Percentiles rank a stretch among this genome's conserved stretches.
Evolutionary conservation across 2,329 filamentous ascomycete species (phyloP).

Genomic region (Colletotrichum somersetense): DNA sequence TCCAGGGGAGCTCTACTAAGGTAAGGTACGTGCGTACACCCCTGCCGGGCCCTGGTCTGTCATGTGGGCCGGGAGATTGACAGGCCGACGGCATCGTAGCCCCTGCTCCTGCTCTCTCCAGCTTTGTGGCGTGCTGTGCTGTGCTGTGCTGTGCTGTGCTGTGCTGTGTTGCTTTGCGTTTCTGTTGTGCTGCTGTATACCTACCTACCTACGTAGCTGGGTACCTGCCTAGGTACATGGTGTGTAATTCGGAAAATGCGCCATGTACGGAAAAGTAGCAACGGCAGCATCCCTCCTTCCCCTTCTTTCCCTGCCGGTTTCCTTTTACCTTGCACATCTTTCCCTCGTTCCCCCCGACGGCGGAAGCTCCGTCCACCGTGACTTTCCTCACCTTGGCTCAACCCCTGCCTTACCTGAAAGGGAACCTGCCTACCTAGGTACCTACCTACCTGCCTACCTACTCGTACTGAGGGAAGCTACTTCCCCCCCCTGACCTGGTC

Average conservation of each 20-base stretch:
- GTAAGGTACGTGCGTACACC: constrained; percentile 31
- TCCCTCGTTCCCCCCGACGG: neutral
- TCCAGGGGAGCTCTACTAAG: constrained; percentile 15
- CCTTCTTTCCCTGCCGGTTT: neutral
- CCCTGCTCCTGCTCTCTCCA: neutral
- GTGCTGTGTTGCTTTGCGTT: neutral
- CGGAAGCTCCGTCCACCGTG: neutral
- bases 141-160: neutral
- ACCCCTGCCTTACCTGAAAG: constrained; percentile 2
- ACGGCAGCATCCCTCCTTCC: neutral
- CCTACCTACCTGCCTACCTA: no score
- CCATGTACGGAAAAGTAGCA: neutral
- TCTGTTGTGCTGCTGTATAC: neutral
- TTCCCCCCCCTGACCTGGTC: neutral
- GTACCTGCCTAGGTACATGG: neutral
- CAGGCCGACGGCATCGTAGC: constrained; percentile 14
- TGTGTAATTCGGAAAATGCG: neutral
- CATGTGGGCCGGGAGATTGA: constrained; percentile 38
- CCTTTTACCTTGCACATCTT: neutral
- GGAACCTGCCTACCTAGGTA: neutral
- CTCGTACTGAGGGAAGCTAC: neutral
- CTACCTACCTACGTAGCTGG: no score
- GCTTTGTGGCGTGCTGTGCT: neutral
- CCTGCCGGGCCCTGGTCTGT: constrained; percentile 20
- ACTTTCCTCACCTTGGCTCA: neutral